Evolutionary conservation across 2,329 filamentous ascomycete species (phyloP), one percentile per base, ranked within the genome.

Genomic region (Penicillium sp.): DNA sequence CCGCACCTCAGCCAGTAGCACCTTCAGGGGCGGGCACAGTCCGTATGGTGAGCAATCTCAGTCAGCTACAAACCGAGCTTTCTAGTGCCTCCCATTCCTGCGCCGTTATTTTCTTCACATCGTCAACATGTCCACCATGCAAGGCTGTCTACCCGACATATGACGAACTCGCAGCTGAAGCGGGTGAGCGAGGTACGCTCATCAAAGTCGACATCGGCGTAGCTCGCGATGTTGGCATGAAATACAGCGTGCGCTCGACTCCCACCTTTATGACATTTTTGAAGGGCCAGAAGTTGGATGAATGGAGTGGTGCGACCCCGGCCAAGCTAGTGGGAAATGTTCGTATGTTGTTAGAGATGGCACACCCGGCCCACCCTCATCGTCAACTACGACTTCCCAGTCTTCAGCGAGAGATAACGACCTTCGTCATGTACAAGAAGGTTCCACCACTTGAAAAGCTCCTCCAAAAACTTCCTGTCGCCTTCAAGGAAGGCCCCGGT

Each of bases 41-140:
- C 17, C 77, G 79, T 51, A 77, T 79, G 50, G 78, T 84, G 7
- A 79, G 75, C 24, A 81, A 72, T 21, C 67, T 84, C 4, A 67
- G 70, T 5, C 78, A 84, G 26, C 70, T 93, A 1, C 77, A 88
- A 33, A 71, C 71, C 17, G 69, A 84, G 2, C 72, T 93, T 6
- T 65, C 72, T 1, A 71, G 72, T 2, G 85, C 86, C 0, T 75
- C 75, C 26, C 75, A 78, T 5, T 83, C 85, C 1, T 88, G 84
- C 53, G 87, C 87, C 0, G 80, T 91, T 33, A 77, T 96, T 49
- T 96, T 96, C 74, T 97, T 97, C 72, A 96, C 91, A 0, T 95
- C 88, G 3, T 80, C 85, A 2, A 93, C 84, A 2, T 96, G 90
- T 63, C 79, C 82, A 1, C 89, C 90, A 0, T 96, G 91, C 77